Conservation (phyloP, 192 early-diverging fungal genomes). For the Gamsiella multidivaricata region DNA sequence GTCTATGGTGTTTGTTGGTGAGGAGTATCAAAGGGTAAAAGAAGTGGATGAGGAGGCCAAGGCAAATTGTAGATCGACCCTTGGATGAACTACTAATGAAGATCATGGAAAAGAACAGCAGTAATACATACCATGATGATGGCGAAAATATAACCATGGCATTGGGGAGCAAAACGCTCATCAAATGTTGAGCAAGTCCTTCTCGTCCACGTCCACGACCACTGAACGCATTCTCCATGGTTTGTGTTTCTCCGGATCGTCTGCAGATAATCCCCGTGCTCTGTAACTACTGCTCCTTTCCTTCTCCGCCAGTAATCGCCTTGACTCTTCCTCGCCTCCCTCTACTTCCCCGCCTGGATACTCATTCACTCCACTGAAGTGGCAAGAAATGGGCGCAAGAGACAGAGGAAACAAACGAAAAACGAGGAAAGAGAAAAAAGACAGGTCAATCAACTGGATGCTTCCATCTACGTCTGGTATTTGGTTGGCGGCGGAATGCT, state of each 20-base stretch:
- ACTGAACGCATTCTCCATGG: conserved; percentile 10
- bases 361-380: conserved; percentile 1
- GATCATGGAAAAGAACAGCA: background rate
- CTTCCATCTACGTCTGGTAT: conserved; percentile 11
- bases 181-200: background rate
- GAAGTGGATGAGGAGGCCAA: too few relatives aligned
- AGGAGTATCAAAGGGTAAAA: conserved; percentile 6
- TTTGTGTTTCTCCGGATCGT: background rate
- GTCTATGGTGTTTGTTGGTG: too few relatives aligned
- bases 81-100: too few relatives aligned
- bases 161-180: background rate
- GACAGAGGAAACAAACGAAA: background rate
- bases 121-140: too few relatives aligned
- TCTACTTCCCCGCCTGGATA: background rate
- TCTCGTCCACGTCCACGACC: conserved; percentile 4
- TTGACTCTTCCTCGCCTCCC: conserved; percentile 1
- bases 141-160: too few relatives aligned
- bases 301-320: background rate
- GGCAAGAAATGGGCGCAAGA: background rate
- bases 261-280: background rate
- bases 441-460: background rate
- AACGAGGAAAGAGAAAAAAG: conserved; percentile 3
- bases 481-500: conserved; percentile 45
- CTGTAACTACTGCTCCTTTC: background rate
- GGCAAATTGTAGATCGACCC: too few relatives aligned